Percentiles rank a stretch among this genome's conserved stretches.
Evolutionary conservation across 2,329 filamentous ascomycete species (phyloP).

Genomic region (Fusarium vanettenii): DNA sequence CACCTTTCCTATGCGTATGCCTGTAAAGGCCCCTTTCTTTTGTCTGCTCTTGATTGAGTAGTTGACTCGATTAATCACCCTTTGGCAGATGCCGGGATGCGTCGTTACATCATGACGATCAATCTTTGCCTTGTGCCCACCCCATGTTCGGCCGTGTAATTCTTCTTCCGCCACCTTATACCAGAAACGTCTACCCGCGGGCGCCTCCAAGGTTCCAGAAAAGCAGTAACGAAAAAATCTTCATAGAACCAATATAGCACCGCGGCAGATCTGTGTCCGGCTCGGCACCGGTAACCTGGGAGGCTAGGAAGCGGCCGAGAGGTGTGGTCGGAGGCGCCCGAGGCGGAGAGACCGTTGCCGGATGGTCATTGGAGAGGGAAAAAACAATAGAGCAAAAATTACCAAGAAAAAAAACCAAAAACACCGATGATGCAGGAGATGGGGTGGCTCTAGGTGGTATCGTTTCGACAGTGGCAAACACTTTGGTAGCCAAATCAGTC

Average conservation of each 20-base stretch:
- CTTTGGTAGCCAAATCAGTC: slow-evolving; percentile 42
- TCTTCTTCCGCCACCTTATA: background rate
- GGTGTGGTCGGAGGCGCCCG: slow-evolving; percentile 21
- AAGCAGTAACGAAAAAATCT: background rate
- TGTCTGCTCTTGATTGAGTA: background rate
- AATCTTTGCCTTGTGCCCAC: background rate
- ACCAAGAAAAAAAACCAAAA: slow-evolving; percentile 32
- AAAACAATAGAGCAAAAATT: slow-evolving; percentile 16
- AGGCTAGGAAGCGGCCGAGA: slow-evolving; percentile 18
- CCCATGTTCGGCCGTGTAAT: slow-evolving; percentile 1
- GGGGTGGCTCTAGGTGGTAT: slow-evolving; percentile 46
- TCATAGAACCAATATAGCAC: background rate
- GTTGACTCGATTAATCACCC: background rate
- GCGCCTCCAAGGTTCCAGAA: background rate
- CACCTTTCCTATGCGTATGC: background rate
- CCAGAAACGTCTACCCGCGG: background rate
- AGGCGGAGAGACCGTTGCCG: slow-evolving; percentile 21
- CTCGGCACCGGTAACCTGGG: slow-evolving; percentile 4
- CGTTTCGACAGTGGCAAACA: slow-evolving; percentile 40
- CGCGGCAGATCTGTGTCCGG: background rate
- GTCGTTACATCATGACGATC: slow-evolving; percentile 1
- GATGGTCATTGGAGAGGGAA: slow-evolving; percentile 4
- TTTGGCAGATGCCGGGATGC: background rate
- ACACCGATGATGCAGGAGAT: slow-evolving; percentile 47
- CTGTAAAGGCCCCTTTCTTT: background rate